phyloP scores from a whole-genome alignment of 495 filamentous ascomycete genomes.

The Rusavskia elegans region DNA sequence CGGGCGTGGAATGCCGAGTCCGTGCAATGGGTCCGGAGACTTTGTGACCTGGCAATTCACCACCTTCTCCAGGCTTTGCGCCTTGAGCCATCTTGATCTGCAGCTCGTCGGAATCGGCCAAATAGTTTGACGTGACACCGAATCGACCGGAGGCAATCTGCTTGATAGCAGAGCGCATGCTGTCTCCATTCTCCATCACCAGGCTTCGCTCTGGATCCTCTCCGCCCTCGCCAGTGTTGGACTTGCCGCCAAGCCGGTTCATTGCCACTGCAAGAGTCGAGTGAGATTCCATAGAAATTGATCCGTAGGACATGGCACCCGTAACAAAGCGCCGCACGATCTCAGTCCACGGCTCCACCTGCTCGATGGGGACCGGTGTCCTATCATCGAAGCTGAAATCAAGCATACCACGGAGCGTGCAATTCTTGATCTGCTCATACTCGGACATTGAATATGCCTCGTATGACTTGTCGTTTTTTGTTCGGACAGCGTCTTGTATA shows the following conservation, averaged over 20 bases:
- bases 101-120: slow-evolving; percentile 95
- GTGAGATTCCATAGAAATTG: slow-evolving; percentile 98
- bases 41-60: slow-evolving; percentile 96
- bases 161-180: slow-evolving; percentile 98
- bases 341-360: slow-evolving; percentile 98
- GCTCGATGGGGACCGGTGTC: slow-evolving; percentile 82
- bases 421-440: slow-evolving; percentile 97
- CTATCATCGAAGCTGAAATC: slow-evolving; percentile 94
- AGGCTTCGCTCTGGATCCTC: slow-evolving; percentile 90
- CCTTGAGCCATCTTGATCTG: slow-evolving; percentile 99
- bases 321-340: slow-evolving; percentile 97
- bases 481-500: slow-evolving; percentile 93
- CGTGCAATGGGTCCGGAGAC: slow-evolving; percentile 92
- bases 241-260: slow-evolving; percentile 96
- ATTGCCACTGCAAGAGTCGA: slow-evolving; percentile 94
- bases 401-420: slow-evolving; percentile 88
- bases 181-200: slow-evolving; percentile 81
- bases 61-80: slow-evolving; percentile 96
- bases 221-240: slow-evolving; percentile 97
- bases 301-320: slow-evolving; percentile 99
- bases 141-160: slow-evolving; percentile 97
- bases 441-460: slow-evolving; percentile 90
- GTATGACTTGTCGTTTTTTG: slow-evolving; percentile 99
- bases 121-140: slow-evolving; percentile 93
- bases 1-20: slow-evolving; percentile 95